Percentiles rank a stretch among this genome's conserved stretches.
These are phyloP conservation scores for Melampsora americana DNA, from an alignment of 1,284 basidiomycete genomes.

Conservation along the genomic window DNA sequence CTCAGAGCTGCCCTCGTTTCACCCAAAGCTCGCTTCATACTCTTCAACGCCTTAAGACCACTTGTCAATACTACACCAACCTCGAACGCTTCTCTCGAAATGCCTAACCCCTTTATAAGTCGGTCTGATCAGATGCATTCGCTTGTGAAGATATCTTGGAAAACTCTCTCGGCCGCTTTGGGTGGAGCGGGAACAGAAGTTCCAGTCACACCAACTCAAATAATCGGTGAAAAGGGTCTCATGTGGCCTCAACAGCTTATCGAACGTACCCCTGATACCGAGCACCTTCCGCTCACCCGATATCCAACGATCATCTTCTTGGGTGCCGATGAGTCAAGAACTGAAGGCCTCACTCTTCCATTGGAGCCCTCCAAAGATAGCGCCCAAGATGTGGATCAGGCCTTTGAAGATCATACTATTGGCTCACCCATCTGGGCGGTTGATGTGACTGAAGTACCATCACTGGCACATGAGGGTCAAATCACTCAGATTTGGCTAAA, in stretches of 20 bases:
- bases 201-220: neutral
- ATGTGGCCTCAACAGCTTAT: conserved; percentile 23
- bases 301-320: conserved; percentile 26
- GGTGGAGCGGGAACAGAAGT: neutral
- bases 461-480: neutral
- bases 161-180: neutral
- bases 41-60: conserved; percentile 69
- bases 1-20: conserved; percentile 66
- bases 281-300: neutral
- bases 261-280: neutral
- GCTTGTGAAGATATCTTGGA: conserved; percentile 16
- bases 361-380: neutral
- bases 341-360: neutral
- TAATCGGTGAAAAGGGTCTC: conserved; percentile 5
- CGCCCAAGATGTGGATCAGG: neutral
- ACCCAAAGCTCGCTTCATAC: conserved; percentile 66
- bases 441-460: conserved; percentile 3
- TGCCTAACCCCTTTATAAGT: no score
- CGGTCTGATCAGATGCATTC: no score
- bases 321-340: conserved; percentile 6
- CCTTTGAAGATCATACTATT: conserved; percentile 1
- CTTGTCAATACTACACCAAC: conserved; percentile 57
- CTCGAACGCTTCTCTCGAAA: no score
- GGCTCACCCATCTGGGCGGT: conserved; percentile 28
- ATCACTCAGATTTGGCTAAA: neutral